Base-by-base conservation (phyloP, 2,329 filamentous ascomycete genomes). In the Aspergillus fijiensis region DNA sequence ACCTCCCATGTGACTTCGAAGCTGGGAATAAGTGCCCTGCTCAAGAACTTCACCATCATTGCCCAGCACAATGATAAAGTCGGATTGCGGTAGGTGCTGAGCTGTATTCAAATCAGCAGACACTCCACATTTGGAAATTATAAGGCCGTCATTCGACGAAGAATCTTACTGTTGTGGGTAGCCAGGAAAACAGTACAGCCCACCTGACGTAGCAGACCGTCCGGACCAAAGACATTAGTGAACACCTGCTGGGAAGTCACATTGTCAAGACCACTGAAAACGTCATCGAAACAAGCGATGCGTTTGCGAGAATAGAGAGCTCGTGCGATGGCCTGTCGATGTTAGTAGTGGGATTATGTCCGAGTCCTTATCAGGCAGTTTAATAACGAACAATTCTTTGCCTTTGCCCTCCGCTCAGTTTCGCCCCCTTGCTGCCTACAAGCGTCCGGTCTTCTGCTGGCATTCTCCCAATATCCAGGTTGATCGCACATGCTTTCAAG, bases 341-440 rank as follows among this genome's bases (percentile, higher is more conserved):
- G 23, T 47, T 12, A 48, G 14, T n/a, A 23, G 21, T 10, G 29
- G 5, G 25, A 2, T 52, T 19, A 11, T 35, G 10, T 35, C 16
- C 33, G 4, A 35, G 12, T 12, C 5, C 14, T 16, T 35, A 12
- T 35, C 11, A 16, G 33, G 33, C 10, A 49, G 19, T 14, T 19
- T 14, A 3, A 12, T 16, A 25, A 62, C 63, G 55, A 7, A 66
- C 66, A 49, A 80, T 72, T 60, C 79, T 72, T 60, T 80, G 77
- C 62, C 72, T 79, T 58, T 81, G 79, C 7, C 79, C 79, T 56
- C 79, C 79, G 61, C 79, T 81, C 23, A 81, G 67, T 50, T 74
- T 72, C 51, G 76, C 70, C 27, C 79, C 79, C 63, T 76, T 76
- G 54, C 75, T 80, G 5, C 79, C 79, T 29, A 79, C 74, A 29